Percentiles rank a stretch among this genome's conserved stretches.
phyloP scores from a whole-genome alignment of 768 basidiomycete genomes.

The Russula foetens region DNA sequence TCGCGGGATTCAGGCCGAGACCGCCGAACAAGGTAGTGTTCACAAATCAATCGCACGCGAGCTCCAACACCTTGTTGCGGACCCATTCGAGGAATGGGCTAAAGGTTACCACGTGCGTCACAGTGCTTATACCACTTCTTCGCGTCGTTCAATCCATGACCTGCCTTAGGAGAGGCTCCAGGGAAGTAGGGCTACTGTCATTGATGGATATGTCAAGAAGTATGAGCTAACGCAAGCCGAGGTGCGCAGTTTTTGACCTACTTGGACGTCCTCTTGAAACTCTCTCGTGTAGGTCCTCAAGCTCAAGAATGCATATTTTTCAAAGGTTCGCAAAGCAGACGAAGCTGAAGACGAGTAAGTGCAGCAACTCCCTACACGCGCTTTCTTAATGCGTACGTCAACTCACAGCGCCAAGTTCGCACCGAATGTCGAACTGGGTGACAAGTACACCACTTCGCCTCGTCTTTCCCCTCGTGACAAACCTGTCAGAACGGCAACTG shows the following conservation, averaged over 20 bases:
- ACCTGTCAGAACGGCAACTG: conserved; percentile 62
- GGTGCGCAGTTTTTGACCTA: conserved; percentile 31
- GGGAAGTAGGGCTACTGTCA: conserved; percentile 12
- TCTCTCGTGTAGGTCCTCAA: conserved; percentile 37
- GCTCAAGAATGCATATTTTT: conserved; percentile 68
- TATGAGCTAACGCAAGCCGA: conserved; percentile 66
- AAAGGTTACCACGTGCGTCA: conserved; percentile 53
- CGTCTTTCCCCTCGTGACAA: conserved; percentile 48
- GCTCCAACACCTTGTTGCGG: conserved; percentile 63
- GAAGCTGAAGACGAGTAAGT: conserved; percentile 92
- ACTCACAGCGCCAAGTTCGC: conserved; percentile 73
- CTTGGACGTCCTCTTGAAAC: neutral
- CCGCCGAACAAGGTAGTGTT: conserved; percentile 59
- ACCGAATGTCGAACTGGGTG: conserved; percentile 51
- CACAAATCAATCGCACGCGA: conserved; percentile 70
- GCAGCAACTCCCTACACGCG: neutral
- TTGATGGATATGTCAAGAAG: conserved; percentile 34
- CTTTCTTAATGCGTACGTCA: conserved; percentile 10
- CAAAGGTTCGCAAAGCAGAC: conserved; percentile 77
- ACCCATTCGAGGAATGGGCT: conserved; percentile 80
- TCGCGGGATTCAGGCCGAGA: conserved; percentile 71
- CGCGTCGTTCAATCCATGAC: neutral
- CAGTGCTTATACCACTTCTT: neutral
- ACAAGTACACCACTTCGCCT: conserved; percentile 81
- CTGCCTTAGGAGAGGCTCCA: conserved; percentile 11